Conservation (phyloP, 139 green algal species). For the Chlamydomonas sp. region DNA sequence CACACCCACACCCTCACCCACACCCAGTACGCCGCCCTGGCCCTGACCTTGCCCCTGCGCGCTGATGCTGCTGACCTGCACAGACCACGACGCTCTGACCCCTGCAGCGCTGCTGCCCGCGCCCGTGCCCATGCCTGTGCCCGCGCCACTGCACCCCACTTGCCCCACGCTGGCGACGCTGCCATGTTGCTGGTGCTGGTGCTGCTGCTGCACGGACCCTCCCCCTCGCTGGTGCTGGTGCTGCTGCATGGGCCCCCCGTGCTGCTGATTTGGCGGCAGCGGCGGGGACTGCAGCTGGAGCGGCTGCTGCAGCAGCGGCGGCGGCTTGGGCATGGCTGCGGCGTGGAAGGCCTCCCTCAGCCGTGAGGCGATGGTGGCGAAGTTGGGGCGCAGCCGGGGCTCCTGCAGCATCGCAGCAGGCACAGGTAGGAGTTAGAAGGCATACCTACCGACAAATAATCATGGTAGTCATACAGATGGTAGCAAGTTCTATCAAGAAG, state of each 20-base stretch:
- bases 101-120: no score
- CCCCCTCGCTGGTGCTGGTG: not conserved
- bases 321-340: not conserved
- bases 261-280: not conserved
- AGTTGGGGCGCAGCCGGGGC: slow-evolving; percentile 25
- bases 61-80: no score
- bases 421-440: not conserved
- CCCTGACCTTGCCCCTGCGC: no score
- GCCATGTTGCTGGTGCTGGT: not conserved
- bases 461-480: not conserved
- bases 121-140: no score
- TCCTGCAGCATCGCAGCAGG: no score
- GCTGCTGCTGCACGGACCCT: not conserved
- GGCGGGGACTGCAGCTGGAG: not conserved
- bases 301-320: not conserved
- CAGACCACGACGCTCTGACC: no score
- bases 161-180: no score
- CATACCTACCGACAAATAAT: not conserved
- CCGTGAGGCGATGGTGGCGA: slow-evolving; percentile 12
- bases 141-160: no score
- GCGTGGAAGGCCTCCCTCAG: slow-evolving; percentile 2
- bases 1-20: no score
- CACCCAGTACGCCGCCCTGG: no score
- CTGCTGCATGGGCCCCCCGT: not conserved
- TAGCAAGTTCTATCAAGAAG: not conserved